A percentile compares a stretch with the other conserved stretches of the same genome.
Conservation (phyloP, 495 filamentous ascomycete species). For the Niebla homalea region DNA sequence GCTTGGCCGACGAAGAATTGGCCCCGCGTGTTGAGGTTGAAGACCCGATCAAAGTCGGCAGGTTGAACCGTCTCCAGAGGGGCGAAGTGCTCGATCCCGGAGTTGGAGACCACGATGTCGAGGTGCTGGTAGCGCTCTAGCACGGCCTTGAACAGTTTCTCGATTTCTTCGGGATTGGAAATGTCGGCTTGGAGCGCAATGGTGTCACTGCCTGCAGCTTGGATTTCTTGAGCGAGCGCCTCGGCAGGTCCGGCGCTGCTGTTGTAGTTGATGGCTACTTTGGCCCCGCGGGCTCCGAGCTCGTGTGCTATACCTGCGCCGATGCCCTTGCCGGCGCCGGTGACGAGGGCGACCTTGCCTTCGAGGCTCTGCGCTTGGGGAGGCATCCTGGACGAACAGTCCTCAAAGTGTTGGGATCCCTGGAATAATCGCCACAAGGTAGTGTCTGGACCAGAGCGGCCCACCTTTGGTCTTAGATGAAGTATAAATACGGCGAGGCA, state of each 20-base stretch:
- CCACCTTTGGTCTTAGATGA: no score
- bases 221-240: constrained; percentile 32
- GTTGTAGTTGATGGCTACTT: constrained; percentile 28
- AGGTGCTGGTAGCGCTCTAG: constrained; percentile 28
- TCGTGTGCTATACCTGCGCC: constrained; percentile 27
- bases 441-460: no score
- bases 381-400: no score
- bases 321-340: constrained; percentile 29
- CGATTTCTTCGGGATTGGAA: constrained; percentile 30
- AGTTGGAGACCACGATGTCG: constrained; percentile 39
- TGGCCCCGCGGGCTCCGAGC: constrained; percentile 29
- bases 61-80: constrained; percentile 32
- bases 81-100: constrained; percentile 40
- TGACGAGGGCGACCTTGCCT: constrained; percentile 16
- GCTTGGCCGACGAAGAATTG: constrained; percentile 56
- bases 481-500: no score
- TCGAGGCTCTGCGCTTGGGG: constrained; percentile 5
- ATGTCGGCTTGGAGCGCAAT: constrained; percentile 40
- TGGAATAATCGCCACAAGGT: no score
- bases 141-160: constrained; percentile 30
- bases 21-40: constrained; percentile 45
- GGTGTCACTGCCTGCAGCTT: constrained; percentile 28
- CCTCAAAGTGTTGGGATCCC: no score
- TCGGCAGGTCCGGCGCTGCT: constrained; percentile 27
- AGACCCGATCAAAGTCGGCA: constrained; percentile 40